A percentile compares a stretch with the other conserved stretches of the same genome.
Evolutionary conservation across 805 yeast species (phyloP).

Genomic region (Millerago galiae): DNA sequence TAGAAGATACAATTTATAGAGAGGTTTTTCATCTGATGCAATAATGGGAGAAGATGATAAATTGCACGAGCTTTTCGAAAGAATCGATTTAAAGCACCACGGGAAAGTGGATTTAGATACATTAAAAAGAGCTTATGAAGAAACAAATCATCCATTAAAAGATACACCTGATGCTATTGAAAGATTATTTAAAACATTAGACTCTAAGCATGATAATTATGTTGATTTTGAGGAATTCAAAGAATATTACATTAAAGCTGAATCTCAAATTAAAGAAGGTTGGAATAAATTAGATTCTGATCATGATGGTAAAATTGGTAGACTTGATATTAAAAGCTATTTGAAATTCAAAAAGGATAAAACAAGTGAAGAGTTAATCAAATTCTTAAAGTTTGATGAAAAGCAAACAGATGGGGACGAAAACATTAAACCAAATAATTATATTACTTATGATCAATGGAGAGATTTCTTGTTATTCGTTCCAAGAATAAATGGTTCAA

Average conservation of each 20-base stretch:
- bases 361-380: slow-evolving; percentile 52
- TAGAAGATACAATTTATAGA: not conserved
- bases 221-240: slow-evolving; percentile 65
- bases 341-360: slow-evolving; percentile 39
- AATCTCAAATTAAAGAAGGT: slow-evolving; percentile 61
- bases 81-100: slow-evolving; percentile 34
- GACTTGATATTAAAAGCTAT: slow-evolving; percentile 62
- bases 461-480: slow-evolving; percentile 74
- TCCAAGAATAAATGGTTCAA: slow-evolving; percentile 73
- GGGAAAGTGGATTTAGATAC: slow-evolving; percentile 33
- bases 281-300: slow-evolving; percentile 64
- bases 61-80: slow-evolving; percentile 29
- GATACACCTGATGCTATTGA: slow-evolving; percentile 52
- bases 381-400: slow-evolving; percentile 20
- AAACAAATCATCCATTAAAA: slow-evolving; percentile 55
- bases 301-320: slow-evolving; percentile 63
- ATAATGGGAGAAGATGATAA: slow-evolving; percentile 6
- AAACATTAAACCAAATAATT: slow-evolving; percentile 47
- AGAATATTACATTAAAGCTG: slow-evolving; percentile 58
- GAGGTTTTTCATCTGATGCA: not conserved
- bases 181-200: slow-evolving; percentile 53
- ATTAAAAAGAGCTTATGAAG: slow-evolving; percentile 33
- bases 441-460: slow-evolving; percentile 80
- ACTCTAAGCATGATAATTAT: slow-evolving; percentile 46
- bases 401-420: not conserved